A percentile compares a stretch with the other conserved stretches of the same genome.
These are phyloP conservation scores for Leccinum truebloodii DNA, from an alignment of 768 basidiomycete species.

Conservation along the genomic window DNA sequence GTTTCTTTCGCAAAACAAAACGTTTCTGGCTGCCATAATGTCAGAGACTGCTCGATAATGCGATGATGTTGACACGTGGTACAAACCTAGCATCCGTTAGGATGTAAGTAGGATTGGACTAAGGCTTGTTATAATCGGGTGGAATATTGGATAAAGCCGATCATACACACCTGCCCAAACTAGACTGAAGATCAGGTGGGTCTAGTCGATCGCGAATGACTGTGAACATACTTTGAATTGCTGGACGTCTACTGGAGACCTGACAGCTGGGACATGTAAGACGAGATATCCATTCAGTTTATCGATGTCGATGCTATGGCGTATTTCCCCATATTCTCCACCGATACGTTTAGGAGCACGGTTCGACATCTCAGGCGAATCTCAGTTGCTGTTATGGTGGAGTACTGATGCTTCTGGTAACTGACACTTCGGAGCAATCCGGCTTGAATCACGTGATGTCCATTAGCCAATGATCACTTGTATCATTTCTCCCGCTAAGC, in stretches of 20 bases:
- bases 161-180: conserved; percentile 79
- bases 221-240: conserved; percentile 80
- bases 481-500: neutral
- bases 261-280: conserved; percentile 52
- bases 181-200: conserved; percentile 32
- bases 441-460: neutral
- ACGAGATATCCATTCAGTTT: conserved; percentile 68
- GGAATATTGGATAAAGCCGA: neutral
- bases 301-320: conserved; percentile 65
- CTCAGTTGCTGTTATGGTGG: neutral
- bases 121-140: conserved; percentile 8
- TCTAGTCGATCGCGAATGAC: neutral
- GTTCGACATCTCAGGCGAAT: conserved; percentile 20
- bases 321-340: conserved; percentile 73
- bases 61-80: neutral
- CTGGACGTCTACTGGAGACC: conserved; percentile 72
- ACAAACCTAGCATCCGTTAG: conserved; percentile 73
- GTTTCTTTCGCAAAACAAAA: conserved; percentile 92
- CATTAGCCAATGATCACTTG: too few species aligned
- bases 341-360: conserved; percentile 52
- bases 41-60: conserved; percentile 5
- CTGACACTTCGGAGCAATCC: neutral
- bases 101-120: conserved; percentile 98
- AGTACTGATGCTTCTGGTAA: neutral
- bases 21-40: conserved; percentile 44